Evolutionary conservation across 2,329 filamentous ascomycete species (phyloP).

Genomic region (Pseudonectria foliicola): DNA sequence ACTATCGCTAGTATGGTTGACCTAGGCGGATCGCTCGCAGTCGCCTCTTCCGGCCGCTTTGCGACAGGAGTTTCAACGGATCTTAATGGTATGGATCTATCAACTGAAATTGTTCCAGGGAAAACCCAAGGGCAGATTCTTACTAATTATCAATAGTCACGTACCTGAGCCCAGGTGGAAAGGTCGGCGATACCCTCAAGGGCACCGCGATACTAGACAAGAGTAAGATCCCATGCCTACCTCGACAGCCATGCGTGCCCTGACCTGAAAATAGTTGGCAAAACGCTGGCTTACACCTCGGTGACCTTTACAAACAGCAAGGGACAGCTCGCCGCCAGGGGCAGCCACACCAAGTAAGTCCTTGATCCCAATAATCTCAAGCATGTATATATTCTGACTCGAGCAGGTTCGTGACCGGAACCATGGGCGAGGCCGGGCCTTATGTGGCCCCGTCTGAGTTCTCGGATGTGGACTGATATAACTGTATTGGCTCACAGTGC

Average conservation of each 20-base stretch:
- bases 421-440: conserved; percentile 28
- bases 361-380: neutral
- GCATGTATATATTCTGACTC: conserved; percentile 1
- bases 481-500: too few species aligned
- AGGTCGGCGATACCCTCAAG: conserved; percentile 47
- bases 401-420: conserved; percentile 36
- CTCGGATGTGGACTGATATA: conserved; percentile 27
- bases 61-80: conserved; percentile 60
- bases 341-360: conserved; percentile 59
- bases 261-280: conserved; percentile 45
- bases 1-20: conserved; percentile 72
- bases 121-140: neutral
- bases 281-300: conserved; percentile 54
- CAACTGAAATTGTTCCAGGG: accelerated
- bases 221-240: conserved; percentile 34
- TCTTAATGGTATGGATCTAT: conserved; percentile 43
- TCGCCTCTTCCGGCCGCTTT: conserved; percentile 57
- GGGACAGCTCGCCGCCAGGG: conserved; percentile 53
- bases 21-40: conserved; percentile 56
- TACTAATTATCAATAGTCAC: conserved; percentile 44
- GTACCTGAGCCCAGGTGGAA: conserved; percentile 53
- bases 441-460: conserved; percentile 31
- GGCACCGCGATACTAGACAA: conserved; percentile 55
- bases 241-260: neutral
- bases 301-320: conserved; percentile 52